These are phyloP conservation scores for Cornus kousa DNA, from an alignment of 148 eudicot genomes.

Conservation along the genomic window DNA sequence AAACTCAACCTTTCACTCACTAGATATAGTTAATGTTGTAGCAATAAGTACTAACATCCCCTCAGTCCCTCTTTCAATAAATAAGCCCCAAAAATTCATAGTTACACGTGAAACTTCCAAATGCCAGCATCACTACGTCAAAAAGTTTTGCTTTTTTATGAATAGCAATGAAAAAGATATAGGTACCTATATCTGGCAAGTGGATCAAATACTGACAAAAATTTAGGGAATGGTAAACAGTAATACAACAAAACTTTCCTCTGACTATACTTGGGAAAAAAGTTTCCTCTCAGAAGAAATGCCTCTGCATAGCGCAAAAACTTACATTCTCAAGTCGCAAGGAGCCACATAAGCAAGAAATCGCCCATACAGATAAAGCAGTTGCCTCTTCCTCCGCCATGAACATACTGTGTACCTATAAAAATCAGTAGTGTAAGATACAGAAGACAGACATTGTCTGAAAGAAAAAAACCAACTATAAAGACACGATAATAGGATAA, in stretches of 20 bases:
- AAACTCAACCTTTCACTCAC: background rate
- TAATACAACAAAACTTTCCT: background rate
- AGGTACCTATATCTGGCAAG: background rate
- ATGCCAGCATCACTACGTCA: no score
- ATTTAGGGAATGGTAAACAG: background rate
- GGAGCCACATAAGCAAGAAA: conserved; percentile 83
- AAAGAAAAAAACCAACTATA: background rate
- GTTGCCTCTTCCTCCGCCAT: conserved; percentile 87
- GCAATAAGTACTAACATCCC: background rate
- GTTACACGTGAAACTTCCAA: no score
- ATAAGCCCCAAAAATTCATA: no score
- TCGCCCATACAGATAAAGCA: conserved; percentile 75
- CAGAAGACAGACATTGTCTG: background rate
- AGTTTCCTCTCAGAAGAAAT: background rate
- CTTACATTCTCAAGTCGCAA: conserved; percentile 88
- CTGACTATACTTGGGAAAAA: background rate
- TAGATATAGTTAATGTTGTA: background rate
- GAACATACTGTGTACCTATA: conserved; percentile 60
- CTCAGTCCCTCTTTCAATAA: no score
- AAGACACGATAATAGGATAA: no score
- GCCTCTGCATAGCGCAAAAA: conserved; percentile 9
- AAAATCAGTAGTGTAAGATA: background rate
- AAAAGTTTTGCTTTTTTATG: no score
- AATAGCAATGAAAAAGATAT: no score
- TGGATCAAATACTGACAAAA: background rate